A percentile compares a stretch with the other conserved stretches of the same genome.
These are phyloP conservation scores for Lentinus polychrous DNA, from an alignment of 1,284 basidiomycete genomes.

Conservation along the genomic window DNA sequence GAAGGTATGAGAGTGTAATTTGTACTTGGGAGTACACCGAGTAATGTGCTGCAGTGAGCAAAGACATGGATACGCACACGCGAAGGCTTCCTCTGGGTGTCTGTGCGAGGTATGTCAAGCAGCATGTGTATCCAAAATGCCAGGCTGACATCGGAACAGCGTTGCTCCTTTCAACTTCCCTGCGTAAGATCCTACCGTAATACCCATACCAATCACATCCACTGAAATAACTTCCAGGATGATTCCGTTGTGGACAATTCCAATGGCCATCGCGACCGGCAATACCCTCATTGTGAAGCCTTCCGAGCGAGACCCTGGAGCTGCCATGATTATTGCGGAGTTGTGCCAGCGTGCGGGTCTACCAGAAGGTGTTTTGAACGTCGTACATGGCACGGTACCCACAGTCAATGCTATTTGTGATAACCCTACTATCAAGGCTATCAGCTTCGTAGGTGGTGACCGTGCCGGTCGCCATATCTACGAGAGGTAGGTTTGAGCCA, in stretches of 20 bases:
- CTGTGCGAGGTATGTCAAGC: constrained; percentile 52
- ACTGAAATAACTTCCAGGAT: constrained; percentile 48
- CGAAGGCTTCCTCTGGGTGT: constrained; percentile 76
- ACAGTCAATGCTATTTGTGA: constrained; percentile 96
- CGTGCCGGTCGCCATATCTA: constrained; percentile 93
- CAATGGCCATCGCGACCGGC: constrained; percentile 83
- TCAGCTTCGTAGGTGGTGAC: constrained; percentile 97
- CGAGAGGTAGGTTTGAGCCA: constrained; percentile 49
- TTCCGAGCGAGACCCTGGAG: constrained; percentile 94
- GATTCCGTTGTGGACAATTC: constrained; percentile 97
- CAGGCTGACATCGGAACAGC: constrained; percentile 31
- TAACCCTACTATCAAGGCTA: constrained; percentile 85
- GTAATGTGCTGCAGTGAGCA: constrained; percentile 55
- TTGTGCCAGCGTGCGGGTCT: constrained; percentile 82
- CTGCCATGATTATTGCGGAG: constrained; percentile 96
- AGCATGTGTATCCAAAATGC: constrained; percentile 12
- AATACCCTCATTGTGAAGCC: constrained; percentile 96
- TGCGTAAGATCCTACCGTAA: constrained; percentile 46
- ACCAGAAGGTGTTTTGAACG: constrained; percentile 77
- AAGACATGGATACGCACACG: constrained; percentile 95
- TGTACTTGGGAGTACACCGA: neutral
- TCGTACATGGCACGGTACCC: constrained; percentile 85
- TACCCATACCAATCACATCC: neutral
- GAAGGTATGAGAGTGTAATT: constrained; percentile 51
- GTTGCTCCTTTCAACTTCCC: constrained; percentile 93